Base-by-base conservation (phyloP, 2,329 filamentous ascomycete genomes). In the Hypoxylon sp. region DNA sequence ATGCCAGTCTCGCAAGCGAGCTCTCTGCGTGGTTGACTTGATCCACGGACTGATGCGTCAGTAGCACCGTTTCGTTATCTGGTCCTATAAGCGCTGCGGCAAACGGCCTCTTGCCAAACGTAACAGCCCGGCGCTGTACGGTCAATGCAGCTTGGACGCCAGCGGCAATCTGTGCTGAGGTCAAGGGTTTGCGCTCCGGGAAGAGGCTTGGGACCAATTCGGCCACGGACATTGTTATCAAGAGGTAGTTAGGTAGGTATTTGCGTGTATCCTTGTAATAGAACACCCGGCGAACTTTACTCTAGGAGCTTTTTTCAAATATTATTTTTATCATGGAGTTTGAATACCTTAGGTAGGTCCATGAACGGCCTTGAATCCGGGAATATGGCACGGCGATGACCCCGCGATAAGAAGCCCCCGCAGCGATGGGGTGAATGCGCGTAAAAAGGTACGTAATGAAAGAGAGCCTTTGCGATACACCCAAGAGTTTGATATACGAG, bases 11-110 rank as follows among this genome's bases (percentile, higher is more conserved):
- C 1, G 82, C 83, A 4, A 85, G 76, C 43, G 80, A 80, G 50
- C 78, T 79, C 71, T 85, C 83, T 15, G 83, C 82, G 66, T 85
- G 83, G 63, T 84, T 81, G 50, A 85, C 81, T 67, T 85, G 82
- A 39, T 82, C 82, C 28, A 85, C 76, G 22, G 81, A 83, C 68
- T 81, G 80, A 64, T 84, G 83, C 30, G 77, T 78, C 51, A 84
- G 74, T 1, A 85, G 73, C 19, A 82, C 74, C 0, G 81, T 83
- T 66, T 77, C 73, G 66, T 85, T 82, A 73, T 85, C 81, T 0
- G 84, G 82, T 0, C 74, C 82, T 1, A 84, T 69, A 10, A 86
- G 76, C 28, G 80, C 76, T 1, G 80, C 82, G 7, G 79, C 80
- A 67, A 85, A 85, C 3, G 83, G 83, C 5, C 81, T 75, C 71